Base-by-base conservation (phyloP, 139 green algal genomes). In the Coelastrella sp. region DNA sequence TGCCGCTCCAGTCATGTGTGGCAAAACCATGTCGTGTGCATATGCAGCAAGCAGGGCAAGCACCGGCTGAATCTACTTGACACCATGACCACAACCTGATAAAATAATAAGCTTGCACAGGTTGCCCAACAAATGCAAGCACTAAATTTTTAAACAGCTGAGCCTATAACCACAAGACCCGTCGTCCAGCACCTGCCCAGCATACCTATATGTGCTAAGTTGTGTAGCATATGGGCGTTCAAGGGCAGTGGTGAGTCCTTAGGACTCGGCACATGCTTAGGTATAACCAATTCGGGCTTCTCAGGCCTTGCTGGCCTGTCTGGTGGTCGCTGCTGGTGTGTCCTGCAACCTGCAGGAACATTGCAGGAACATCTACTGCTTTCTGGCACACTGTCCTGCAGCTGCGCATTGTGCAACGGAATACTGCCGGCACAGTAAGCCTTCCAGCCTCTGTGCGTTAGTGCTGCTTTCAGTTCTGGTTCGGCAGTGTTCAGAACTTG, bases 161-260 rank as follows among this genome's bases (percentile, higher is more conserved):
- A 47, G 32, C 32, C 32, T 47, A 47, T 47, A 47, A 47, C 32
- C 32, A 47, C 32, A 47, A 47, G 32, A 47, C 32, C 32, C 32
- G 32, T 47, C 32, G 32, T 47, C 32, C 32, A 47, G 32, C 32
- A 47, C 32, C 32, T 47, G 32, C 32, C 32, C 32, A 47, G 32
- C 32, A 47, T 89, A 97, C 96, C 8, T 83, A 83, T 83, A 54
- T 83, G 77, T 32, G 77, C 95, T 73, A 98, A 90, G 88, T 96
- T 96, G 93, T 97, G 95, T 60, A 97, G 90, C 92, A 94, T 94
- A 93, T 97, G 95, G 19, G 94, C 94, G 16, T 84, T 74, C 8
- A 95, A 91, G 0, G 94, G 93, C 47, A 92, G 85, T 54, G 86
- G 85, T 2, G 88, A 77, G 56, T 87, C 88, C 80, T 91, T 80